Base-by-base conservation (phyloP, 208 protist genomes). In the Leishmania martiniquensis region DNA sequence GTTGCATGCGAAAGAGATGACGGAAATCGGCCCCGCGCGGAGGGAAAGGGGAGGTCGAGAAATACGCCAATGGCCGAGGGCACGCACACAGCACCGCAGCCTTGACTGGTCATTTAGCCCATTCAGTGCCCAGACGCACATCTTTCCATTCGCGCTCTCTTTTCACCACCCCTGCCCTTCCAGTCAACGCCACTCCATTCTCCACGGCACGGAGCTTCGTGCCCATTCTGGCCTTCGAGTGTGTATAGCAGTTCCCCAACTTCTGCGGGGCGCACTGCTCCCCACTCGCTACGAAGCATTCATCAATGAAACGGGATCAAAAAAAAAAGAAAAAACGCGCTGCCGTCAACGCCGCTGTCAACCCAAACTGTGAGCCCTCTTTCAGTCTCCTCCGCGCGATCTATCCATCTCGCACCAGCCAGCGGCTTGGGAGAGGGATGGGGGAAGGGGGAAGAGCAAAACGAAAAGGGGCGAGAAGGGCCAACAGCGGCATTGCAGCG, bases 401-500 rank as follows among this genome's bases (percentile, higher is more conserved):
- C 7, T n/a, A 37, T 47, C 42, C 39, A 47, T 42, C 17, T 22
- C 65, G 10, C 42, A 51, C 12, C 65, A 51, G 65, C 42, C 32
- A 29, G 44, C n/a, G n/a, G n/a, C n/a, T n/a, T n/a, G n/a, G n/a
- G n/a, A n/a, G n/a, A n/a, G n/a, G n/a, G n/a, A n/a, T n/a, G n/a
- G 34, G 65, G 42, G 10, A 44, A 34, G 65, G 29, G 20, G 37
- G 1, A 20, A 12, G 5, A 57, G 7, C 29, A 22, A 47, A 20
- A 29, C 6, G 13, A 68, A 69, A 47, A 13, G 37, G 65, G 12
- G 42, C 32, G 65, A 15, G 22, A 69, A 69, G 49, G 47, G 42
- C 44, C 13, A 37, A 63, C 59, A 67, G 37, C 47, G 55, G 72
- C 72, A 22, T 59, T 34, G 52, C 47, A 77, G 44, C 42, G 68